Evolutionary conservation across 805 yeast genomes (phyloP).

Genomic region (Kodamaea kaohsiungensis): DNA sequence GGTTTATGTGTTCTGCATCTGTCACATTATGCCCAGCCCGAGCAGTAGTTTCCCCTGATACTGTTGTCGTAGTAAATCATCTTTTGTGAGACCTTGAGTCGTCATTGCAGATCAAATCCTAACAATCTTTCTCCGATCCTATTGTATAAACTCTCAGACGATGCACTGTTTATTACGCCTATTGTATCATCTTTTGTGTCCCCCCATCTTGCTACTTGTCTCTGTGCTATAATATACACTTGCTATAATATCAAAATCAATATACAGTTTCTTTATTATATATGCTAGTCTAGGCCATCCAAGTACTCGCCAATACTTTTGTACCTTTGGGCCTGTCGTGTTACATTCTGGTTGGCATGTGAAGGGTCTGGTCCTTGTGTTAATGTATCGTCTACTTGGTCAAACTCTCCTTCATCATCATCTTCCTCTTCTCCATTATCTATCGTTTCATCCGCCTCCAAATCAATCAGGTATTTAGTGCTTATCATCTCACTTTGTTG

Average conservation of each 20-base stretch:
- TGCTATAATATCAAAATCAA: not conserved
- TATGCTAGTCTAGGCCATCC: conserved; percentile 3
- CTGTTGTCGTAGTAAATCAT: not conserved
- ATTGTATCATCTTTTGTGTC: not conserved
- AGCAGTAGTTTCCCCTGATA: not conserved
- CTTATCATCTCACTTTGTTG: not conserved
- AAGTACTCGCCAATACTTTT: conserved; percentile 8
- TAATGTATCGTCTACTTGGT: not conserved
- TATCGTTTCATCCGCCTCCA: conserved; percentile 5
- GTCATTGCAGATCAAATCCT: not conserved
- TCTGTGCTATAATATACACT: not conserved
- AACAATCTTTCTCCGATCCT: not conserved
- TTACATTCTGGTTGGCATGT: not conserved
- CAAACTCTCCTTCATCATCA: not conserved
- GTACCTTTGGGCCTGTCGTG: not conserved
- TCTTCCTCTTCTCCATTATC: not conserved
- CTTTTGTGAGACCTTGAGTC: not conserved
- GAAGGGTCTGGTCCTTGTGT: not conserved
- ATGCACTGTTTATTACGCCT: not conserved
- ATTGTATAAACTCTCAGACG: not conserved
- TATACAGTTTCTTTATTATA: not conserved
- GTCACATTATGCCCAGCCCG: not conserved
- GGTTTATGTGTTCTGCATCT: not conserved
- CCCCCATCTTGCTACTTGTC: not conserved
- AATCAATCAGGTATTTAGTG: conserved; percentile 10